These are phyloP conservation scores for Hypoxylon perforatum DNA, from an alignment of 495 filamentous ascomycete genomes.

Conservation along the genomic window DNA sequence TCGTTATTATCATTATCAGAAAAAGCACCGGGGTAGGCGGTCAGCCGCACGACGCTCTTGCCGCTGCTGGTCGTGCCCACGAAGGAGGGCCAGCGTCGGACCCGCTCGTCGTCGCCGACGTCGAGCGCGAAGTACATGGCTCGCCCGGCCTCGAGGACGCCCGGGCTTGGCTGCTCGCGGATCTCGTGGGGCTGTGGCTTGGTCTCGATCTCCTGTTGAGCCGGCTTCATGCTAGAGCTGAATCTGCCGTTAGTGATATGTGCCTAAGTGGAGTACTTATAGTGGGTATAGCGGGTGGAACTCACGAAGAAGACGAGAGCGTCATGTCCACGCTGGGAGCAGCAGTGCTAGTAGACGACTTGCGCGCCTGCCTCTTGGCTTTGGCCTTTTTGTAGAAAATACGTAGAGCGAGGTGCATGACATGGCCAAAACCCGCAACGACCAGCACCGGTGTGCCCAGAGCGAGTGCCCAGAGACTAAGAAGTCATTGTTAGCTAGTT, in stretches of 20 bases:
- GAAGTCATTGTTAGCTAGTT: not conserved
- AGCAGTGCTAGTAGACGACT: not conserved
- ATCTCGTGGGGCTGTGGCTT: not conserved
- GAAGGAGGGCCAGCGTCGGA: conserved; percentile 31
- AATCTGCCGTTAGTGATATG: not conserved
- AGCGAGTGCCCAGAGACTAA: conserved; percentile 57
- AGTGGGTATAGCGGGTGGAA: not conserved
- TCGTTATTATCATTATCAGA: not conserved
- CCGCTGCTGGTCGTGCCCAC: conserved; percentile 20
- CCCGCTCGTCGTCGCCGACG: conserved; percentile 36
- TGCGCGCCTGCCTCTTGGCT: not conserved
- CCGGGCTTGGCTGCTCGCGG: not conserved
- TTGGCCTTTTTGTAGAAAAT: conserved; percentile 23
- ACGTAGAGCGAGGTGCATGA: conserved; percentile 46
- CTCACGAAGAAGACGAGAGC: conserved; percentile 5
- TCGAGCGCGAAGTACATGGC: conserved; percentile 28
- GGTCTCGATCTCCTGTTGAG: conserved; percentile 12
- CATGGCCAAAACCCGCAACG: conserved; percentile 55
- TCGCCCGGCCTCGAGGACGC: conserved; percentile 1
- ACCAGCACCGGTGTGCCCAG: conserved; percentile 63
- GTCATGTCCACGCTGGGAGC: not conserved
- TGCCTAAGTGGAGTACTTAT: not conserved
- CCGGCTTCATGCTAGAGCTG: conserved; percentile 19
- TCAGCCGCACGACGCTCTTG: conserved; percentile 24
- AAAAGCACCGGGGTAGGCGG: not conserved